Base-by-base conservation (phyloP, 2,329 filamentous ascomycete species). In the Diaporthe caulivora region DNA sequence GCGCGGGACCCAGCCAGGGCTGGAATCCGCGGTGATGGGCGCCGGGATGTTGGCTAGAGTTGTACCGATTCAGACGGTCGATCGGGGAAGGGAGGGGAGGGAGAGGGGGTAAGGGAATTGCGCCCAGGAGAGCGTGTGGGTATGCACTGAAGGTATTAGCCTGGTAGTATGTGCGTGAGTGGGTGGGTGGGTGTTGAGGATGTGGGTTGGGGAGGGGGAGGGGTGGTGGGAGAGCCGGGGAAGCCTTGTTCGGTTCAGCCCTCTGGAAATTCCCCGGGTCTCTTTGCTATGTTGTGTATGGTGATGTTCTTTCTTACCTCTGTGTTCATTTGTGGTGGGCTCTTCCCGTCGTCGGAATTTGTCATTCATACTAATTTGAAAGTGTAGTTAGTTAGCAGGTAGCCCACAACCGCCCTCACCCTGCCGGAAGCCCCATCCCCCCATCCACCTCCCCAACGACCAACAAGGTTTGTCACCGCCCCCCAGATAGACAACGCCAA, bases 181-280 rank as follows among this genome's bases (percentile, higher is more conserved):
- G 26, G 29, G 42, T 31, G n/a, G 24, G 37, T 54, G 57, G 34
- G 57, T 7, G 37, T 44, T 24, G 37, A 10, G 37, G 6, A 40
- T 40, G 37, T 40, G 37, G 6, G n/a, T n/a, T n/a, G 37, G 37
- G 37, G 34, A 34, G 34, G 34, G 34, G 34, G 34, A 9, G 24
- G 58, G 9, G 44, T 34, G 21, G 21, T 34, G 21, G 21, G 31
- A n/a, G 31, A 67, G 31, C 62, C 47, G 62, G 62, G 62, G 62
- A 67, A 67, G 62, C 62, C 62, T 67, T 51, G 62, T 53, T 53
- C 47, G 47, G 7, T 67, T 67, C 62, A 67, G 62, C 62, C 62
- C 62, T 67, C 47, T 67, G 47, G 31, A 53, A 67, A 67, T 49
- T 37, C 47, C 44, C 62, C 62, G 44, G 62, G 31, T 2, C 31